Evolutionary conservation across 345 rosid genomes (phyloP), one percentile per base, ranked within the genome.

Genomic region (Moricandia arvensis): DNA sequence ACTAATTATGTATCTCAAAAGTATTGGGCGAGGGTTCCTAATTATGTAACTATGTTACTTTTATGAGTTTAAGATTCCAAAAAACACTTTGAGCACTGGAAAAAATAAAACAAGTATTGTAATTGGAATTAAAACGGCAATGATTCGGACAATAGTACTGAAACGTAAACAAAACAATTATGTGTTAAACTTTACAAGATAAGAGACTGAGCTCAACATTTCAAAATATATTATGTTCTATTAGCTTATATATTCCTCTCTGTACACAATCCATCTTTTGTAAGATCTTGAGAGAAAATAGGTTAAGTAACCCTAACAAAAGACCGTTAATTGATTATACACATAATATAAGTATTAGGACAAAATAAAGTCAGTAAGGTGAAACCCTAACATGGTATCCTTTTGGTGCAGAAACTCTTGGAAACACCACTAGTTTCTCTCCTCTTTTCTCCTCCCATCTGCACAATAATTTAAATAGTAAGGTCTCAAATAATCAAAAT

Each of bases 401-500:
- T 70, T 94, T 90, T 35, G 97, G 96, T 72, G 98, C 98, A 81
- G 84, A 86, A 51, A 94, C 96, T 87, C 98, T 90, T 51, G 98
- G 98, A 68, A 94, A 94, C 62, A 86, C 90, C 87, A 86, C 73
- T 41, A 91, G 12, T 63, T 82, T 87, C 3, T 89, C 89, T 62
- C 85, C 91, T n/a, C 94, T 95, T 71, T 83, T 76, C 79, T 94
- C 98, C 59, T 87, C 89, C 98, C 98, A 94, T 79, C 98, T 93
- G 86, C 91, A 85, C 21, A 64, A 58, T 38, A 45, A 47, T 27
- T 54, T 45, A 43, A 18, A 66, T 18, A 63, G 57, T 31, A 9
- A 55, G 2, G 65, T 16, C 45, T 66, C 35, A 53, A 43, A 60
- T 54, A 12, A 33, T 15, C 33, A 71, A 21, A 21, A 54, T 35